Conservation (phyloP, 768 basidiomycete species). For the Termitomyces bulborhizus region DNA sequence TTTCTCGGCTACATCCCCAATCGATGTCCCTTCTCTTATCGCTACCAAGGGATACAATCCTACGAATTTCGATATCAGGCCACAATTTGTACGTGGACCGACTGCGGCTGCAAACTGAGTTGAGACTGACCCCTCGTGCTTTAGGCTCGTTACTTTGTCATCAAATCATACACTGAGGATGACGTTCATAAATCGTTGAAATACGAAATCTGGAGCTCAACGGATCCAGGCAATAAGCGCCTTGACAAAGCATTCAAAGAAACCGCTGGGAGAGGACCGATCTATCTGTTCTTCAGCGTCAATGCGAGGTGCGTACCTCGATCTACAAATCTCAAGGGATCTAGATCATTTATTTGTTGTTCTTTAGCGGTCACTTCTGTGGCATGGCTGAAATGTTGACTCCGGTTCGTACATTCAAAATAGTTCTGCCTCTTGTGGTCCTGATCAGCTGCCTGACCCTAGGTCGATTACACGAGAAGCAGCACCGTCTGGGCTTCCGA, state of each 20-base stretch:
- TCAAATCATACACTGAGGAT: slow-evolving; percentile 98
- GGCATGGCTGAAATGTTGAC: slow-evolving; percentile 99
- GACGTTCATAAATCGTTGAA: slow-evolving; percentile 98
- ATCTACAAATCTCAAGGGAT: background rate
- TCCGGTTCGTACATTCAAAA: slow-evolving; percentile 44
- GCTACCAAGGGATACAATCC: slow-evolving; percentile 92
- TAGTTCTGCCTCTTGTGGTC: background rate
- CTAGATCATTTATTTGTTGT: background rate
- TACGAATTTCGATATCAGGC: slow-evolving; percentile 72
- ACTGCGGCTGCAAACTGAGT: background rate
- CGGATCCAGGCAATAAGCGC: slow-evolving; percentile 94
- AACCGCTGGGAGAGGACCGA: slow-evolving; percentile 84
- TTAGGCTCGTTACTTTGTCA: slow-evolving; percentile 91
- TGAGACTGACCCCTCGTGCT: background rate
- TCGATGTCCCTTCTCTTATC: slow-evolving; percentile 83
- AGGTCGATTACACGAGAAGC: slow-evolving; percentile 91
- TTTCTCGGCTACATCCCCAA: slow-evolving; percentile 59
- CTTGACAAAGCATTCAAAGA: slow-evolving; percentile 98
- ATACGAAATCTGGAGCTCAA: slow-evolving; percentile 97
- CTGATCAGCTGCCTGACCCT: slow-evolving; percentile 1
- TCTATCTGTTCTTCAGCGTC: slow-evolving; percentile 98
- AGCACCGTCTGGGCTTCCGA: slow-evolving; percentile 99
- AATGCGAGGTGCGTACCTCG: slow-evolving; percentile 67
- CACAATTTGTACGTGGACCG: slow-evolving; percentile 57
- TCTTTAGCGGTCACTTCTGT: slow-evolving; percentile 85